A percentile compares a stretch with the other conserved stretches of the same genome.
Conservation (phyloP, 2,329 filamentous ascomycete genomes). For the Penicillium sp. region DNA sequence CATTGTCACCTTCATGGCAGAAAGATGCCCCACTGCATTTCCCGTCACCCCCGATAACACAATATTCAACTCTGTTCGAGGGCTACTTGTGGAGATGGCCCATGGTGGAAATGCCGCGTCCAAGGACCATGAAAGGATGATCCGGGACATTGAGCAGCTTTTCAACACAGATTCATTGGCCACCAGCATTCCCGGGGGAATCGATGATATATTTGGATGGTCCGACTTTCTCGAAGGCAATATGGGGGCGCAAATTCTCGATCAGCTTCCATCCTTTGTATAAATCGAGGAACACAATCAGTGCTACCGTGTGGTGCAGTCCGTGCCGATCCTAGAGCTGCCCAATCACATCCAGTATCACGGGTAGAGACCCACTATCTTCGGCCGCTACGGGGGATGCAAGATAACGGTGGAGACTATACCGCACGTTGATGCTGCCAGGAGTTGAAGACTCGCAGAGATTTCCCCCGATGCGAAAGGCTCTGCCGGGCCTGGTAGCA, state of each 20-base stretch:
- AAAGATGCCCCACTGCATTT: neutral
- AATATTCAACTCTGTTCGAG: neutral
- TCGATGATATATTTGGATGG: neutral
- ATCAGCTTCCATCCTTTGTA: neutral
- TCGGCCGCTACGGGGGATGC: neutral
- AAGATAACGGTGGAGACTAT: neutral
- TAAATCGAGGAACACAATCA: neutral
- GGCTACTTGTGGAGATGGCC: constrained; percentile 1
- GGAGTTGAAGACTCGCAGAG: neutral
- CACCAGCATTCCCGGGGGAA: neutral
- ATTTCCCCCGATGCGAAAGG: neutral
- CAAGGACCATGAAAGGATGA: constrained; percentile 10
- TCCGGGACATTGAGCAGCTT: constrained; percentile 1
- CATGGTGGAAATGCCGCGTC: constrained; percentile 3
- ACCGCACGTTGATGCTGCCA: neutral
- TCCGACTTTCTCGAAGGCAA: neutral
- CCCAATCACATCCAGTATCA: neutral
- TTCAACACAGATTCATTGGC: neutral
- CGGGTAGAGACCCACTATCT: neutral
- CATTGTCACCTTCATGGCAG: constrained; percentile 10
- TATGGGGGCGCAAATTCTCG: neutral
- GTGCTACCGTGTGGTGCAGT: no score
- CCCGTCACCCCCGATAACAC: neutral
- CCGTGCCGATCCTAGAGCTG: no score
- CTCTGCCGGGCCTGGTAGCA: neutral